Conservation (phyloP, 2,329 filamentous ascomycete genomes). For the Aspergillus cejpii region DNA sequence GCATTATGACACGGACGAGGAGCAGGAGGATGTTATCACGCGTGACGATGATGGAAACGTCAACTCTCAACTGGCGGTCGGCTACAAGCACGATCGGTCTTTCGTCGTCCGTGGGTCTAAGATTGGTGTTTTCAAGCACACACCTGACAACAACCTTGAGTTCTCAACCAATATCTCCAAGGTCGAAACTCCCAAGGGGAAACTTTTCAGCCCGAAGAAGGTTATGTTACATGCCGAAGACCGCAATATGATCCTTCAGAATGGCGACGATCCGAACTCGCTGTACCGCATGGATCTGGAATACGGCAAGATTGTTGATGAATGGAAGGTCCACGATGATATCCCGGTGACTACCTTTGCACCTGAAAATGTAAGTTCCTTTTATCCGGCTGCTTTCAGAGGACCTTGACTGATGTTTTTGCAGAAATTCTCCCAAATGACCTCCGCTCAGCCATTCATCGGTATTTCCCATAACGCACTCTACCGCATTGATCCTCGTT, state of each 20-base stretch:
- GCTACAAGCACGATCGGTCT: conserved; percentile 93
- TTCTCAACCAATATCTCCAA: conserved; percentile 97
- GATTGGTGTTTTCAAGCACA: conserved; percentile 98
- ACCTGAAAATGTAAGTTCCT: conserved; percentile 63
- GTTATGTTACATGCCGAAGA: conserved; percentile 94
- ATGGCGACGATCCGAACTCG: conserved; percentile 73
- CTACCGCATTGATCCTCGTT: conserved; percentile 86
- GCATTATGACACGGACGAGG: conserved; percentile 67
- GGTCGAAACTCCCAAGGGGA: conserved; percentile 79
- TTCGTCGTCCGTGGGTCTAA: conserved; percentile 96
- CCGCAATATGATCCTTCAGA: conserved; percentile 81
- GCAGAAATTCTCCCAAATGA: conserved; percentile 95
- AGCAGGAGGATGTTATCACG: conserved; percentile 67
- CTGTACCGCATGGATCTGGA: conserved; percentile 97
- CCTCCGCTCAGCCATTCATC: conserved; percentile 86
- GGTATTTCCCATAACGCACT: conserved; percentile 89
- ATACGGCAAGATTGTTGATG: conserved; percentile 94
- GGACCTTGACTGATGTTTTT: conserved; percentile 22
- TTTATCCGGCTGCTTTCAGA: background rate
- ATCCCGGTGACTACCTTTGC: conserved; percentile 88
- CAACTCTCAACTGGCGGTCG: conserved; percentile 91
- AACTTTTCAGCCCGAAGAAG: conserved; percentile 88
- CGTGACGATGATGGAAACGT: conserved; percentile 69
- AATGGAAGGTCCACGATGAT: conserved; percentile 97
- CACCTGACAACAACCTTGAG: conserved; percentile 81